Evolutionary conservation across 2,329 filamentous ascomycete genomes (phyloP), one percentile per base, ranked within the genome.

Genomic region (Boeremia exigua): DNA sequence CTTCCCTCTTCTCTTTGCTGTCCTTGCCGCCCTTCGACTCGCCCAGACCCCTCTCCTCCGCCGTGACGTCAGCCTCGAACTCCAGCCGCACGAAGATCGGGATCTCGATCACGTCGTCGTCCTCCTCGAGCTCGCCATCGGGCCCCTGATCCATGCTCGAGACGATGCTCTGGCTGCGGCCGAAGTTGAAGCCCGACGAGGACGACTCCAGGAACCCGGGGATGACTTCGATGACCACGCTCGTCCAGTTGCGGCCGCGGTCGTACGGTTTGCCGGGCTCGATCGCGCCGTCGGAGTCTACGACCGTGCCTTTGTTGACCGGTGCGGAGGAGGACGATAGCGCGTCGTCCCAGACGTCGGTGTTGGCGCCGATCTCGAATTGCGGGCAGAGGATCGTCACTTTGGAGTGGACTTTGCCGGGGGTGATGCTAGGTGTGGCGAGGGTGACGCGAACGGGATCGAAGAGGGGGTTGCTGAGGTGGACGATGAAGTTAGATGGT

Each of bases 241-340:
- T 95, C 14, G 95, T 95, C 91, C 93, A 97, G 74, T 98, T 99
- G 32, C 93, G 83, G 0, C 93, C 94, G 49, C 88, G 86, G 61
- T 97, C 93, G 90, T 92, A 99, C n/a, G 98, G 88, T 77, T 98
- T 98, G 48, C 94, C 95, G 0, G 91, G 91, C 75, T 96, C 92
- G 14, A 90, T 86, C 14, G 70, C 66, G 3, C 65, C 66, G 29
- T 68, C 63, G 1, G 66, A 62, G 28, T 65, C 67, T 28, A 61
- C 54, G 27, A 65, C 53, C 2, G 67, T 64, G 25, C 63, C 63
- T 43, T 63, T 67, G 33, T 59, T 66, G 74, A 72, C 72, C 73
- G 71, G 77, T 63, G 70, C 61, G 44, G 75, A 67, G 47, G 75
- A 68, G 1, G 85, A 44, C 4, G 42, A 71, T 10, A 97, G 82